These are phyloP conservation scores for Colletotrichum sansevieriae DNA, from an alignment of 2,329 filamentous ascomycete genomes.

Conservation along the genomic window DNA sequence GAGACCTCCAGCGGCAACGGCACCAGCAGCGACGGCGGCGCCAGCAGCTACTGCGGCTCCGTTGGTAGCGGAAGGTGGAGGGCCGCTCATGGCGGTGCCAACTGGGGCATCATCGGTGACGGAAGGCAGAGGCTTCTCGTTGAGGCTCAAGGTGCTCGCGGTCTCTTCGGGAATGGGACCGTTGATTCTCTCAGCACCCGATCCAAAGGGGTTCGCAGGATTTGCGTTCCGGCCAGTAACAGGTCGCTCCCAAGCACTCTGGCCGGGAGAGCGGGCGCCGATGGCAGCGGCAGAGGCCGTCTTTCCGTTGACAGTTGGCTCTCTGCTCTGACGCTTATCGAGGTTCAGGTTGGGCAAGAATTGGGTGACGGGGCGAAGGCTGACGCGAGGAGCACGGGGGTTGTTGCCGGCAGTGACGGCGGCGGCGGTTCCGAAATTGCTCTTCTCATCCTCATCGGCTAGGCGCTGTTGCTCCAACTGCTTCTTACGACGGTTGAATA, in stretches of 20 bases:
- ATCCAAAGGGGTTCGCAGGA: slow-evolving; percentile 79
- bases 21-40: slow-evolving; percentile 49
- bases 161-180: slow-evolving; percentile 56
- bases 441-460: slow-evolving; percentile 74
- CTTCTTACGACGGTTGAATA: slow-evolving; percentile 79
- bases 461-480: slow-evolving; percentile 65
- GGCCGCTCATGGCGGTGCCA: background rate
- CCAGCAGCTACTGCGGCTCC: slow-evolving; percentile 53
- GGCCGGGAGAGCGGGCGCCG: slow-evolving; percentile 48
- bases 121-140: slow-evolving; percentile 45
- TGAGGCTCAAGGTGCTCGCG: slow-evolving; percentile 53
- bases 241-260: slow-evolving; percentile 63
- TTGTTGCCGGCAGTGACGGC: slow-evolving; percentile 51
- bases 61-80: slow-evolving; percentile 33
- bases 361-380: slow-evolving; percentile 85
- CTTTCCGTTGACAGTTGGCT: slow-evolving; percentile 56
- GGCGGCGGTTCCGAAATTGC: slow-evolving; percentile 52
- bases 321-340: slow-evolving; percentile 65
- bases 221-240: slow-evolving; percentile 61
- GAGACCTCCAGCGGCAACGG: slow-evolving; percentile 54
- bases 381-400: slow-evolving; percentile 80
- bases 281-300: slow-evolving; percentile 48
- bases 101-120: slow-evolving; percentile 34
- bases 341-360: slow-evolving; percentile 77
- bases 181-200: slow-evolving; percentile 65